Base-by-base conservation (phyloP, 163 green algal genomes). In the Prototheca wickerhamii region DNA sequence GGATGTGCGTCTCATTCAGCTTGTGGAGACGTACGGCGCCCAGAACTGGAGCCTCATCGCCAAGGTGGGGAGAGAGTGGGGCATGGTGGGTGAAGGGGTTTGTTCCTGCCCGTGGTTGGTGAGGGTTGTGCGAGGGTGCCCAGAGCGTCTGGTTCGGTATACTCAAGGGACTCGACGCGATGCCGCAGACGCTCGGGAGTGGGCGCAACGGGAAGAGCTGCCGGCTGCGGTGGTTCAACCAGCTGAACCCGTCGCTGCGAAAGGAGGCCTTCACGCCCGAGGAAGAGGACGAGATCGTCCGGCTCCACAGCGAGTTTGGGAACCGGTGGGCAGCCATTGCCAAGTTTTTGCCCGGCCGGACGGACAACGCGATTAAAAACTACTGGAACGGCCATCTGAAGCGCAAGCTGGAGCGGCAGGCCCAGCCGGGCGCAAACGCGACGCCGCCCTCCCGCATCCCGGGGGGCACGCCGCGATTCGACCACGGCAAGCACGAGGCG, bases 351-450 rank as follows among this genome's bases (percentile, higher is more conserved):
- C 84, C 83, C 2, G 85, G 86, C 4, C 72, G 87, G 37, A 89
- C 82, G 30, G 87, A 94, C 67, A 94, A 94, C 64, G 81, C 79
- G 12, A 88, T 94, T 60, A 94, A 94, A 54, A 94, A 94, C 74
- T 81, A 88, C 73, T 94, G 87, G 87, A 83, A 83, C 49, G 70
- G 74, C 17, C 68, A 78, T 54, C 40, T 83, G 29, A 79, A 75
- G 57, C 73, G 73, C 40, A 52, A 68, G 32, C 44, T 78, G 46
- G 4, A n/a, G 17, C n/a, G n/a, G n/a, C n/a, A n/a, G n/a, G n/a
- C n/a, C n/a, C n/a, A n/a, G n/a, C n/a, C n/a, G n/a, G n/a, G n/a
- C n/a, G n/a, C n/a, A n/a, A n/a, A n/a, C n/a, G n/a, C n/a, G n/a
- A n/a, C n/a, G n/a, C n/a, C n/a, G n/a, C n/a, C n/a, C n/a, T n/a